These are phyloP conservation scores for Craterostigma plantagineum DNA, from an alignment of 257 asterid genomes.

Conservation along the genomic window DNA sequence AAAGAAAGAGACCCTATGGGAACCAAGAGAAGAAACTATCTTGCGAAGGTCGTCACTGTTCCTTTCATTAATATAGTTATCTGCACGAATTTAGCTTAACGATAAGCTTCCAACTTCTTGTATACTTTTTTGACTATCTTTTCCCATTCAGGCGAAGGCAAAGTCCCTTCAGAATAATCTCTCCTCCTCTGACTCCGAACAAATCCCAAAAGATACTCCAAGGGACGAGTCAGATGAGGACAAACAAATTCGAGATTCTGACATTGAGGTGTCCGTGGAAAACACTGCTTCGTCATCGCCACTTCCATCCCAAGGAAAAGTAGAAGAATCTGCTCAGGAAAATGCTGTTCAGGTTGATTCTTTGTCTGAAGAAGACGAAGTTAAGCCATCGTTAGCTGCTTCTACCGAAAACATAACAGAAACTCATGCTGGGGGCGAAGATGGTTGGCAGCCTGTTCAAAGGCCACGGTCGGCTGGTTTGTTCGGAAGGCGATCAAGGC, in stretches of 20 bases:
- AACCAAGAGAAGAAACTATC: conserved; percentile 45
- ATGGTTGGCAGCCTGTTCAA: conserved; percentile 96
- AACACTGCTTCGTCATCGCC: conserved; percentile 15
- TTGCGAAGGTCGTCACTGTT: conserved; percentile 43
- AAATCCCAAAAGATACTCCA: conserved; percentile 16
- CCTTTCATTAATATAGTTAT: neutral
- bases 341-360: conserved; percentile 16
- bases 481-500: conserved; percentile 54
- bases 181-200: conserved; percentile 33
- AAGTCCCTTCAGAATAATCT: conserved; percentile 35
- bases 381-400: conserved; percentile 11
- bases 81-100: conserved; percentile 2
- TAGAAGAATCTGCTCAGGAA: conserved; percentile 18
- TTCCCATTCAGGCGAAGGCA: conserved; percentile 45
- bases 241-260: conserved; percentile 25
- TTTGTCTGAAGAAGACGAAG: conserved; percentile 20
- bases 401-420: conserved; percentile 31
- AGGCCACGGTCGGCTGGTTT: conserved; percentile 68
- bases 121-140: conserved; percentile 3
- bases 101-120: conserved; percentile 1
- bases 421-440: conserved; percentile 67
- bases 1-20: conserved; percentile 61
- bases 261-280: conserved; percentile 16
- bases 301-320: conserved; percentile 24
- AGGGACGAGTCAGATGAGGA: conserved; percentile 32